phyloP scores from a whole-genome alignment of 768 basidiomycete genomes.

The Tylopilus sp. region DNA sequence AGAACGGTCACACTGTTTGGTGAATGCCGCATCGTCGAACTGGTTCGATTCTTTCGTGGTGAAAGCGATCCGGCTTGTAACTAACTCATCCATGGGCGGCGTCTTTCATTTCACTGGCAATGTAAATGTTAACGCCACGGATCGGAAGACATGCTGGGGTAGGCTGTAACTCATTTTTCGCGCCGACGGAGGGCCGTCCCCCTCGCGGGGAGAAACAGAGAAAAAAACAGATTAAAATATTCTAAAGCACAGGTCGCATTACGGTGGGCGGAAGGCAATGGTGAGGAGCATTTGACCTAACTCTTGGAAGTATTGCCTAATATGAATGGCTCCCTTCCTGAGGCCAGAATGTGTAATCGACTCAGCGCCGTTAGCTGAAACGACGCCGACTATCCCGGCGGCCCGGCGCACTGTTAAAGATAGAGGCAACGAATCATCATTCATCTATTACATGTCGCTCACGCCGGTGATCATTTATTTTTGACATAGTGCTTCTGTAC shows the following conservation, averaged over 20 bases:
- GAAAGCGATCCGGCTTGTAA: too few relatives aligned
- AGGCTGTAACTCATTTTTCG: neutral
- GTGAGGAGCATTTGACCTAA: neutral
- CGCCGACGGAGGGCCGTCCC: too few relatives aligned
- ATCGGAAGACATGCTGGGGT: neutral
- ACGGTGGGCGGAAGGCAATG: neutral
- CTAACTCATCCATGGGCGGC: neutral
- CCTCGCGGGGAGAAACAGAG: neutral
- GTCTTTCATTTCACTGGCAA: too few relatives aligned
- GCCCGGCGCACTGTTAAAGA: conserved; percentile 1
- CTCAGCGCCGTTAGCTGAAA: conserved; percentile 3
- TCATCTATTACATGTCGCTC: conserved; percentile 9
- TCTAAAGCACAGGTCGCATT: neutral
- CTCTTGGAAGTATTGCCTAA: neutral
- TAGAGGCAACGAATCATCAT: conserved; percentile 7
- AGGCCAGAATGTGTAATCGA: neutral
- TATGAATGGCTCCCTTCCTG: neutral
- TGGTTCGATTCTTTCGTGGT: too few relatives aligned
- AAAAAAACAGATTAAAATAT: neutral
- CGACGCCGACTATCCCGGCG: neutral
- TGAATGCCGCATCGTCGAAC: too few relatives aligned
- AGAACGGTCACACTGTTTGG: too few relatives aligned
- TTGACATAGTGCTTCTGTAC: neutral
- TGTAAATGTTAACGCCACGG: neutral
- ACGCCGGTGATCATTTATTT: neutral